Conservation (phyloP, 345 rosid genomes). For the Pugionium cornutum region DNA sequence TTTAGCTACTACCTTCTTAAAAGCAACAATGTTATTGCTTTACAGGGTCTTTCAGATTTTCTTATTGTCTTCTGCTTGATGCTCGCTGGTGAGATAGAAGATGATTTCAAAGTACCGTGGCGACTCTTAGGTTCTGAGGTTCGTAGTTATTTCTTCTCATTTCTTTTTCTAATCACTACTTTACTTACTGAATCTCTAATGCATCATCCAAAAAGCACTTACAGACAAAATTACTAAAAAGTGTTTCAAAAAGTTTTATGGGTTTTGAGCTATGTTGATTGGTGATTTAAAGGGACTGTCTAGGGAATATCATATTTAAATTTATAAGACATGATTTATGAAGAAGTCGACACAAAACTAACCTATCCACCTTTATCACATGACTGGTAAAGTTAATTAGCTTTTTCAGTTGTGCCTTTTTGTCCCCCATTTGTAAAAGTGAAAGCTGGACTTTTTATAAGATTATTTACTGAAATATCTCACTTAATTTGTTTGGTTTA, state of each 20-base stretch:
- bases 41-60: conserved; percentile 37
- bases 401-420: conserved; percentile 33
- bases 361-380: conserved; percentile 36
- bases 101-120: conserved; percentile 18
- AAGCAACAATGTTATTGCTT: conserved; percentile 37
- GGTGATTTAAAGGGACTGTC: conserved; percentile 22
- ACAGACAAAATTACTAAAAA: conserved; percentile 18
- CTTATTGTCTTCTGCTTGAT: conserved; percentile 34
- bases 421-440: conserved; percentile 38
- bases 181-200: background rate
- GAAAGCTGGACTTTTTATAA: conserved; percentile 31
- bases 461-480: conserved; percentile 21
- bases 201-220: conserved; percentile 7
- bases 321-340: conserved; percentile 22
- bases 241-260: conserved; percentile 19
- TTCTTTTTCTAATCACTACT: conserved; percentile 17
- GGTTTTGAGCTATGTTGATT: conserved; percentile 23
- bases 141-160: conserved; percentile 12
- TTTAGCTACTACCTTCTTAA: conserved; percentile 38
- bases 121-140: conserved; percentile 27
- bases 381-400: conserved; percentile 34
- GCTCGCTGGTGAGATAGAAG: conserved; percentile 31
- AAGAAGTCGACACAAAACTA: conserved; percentile 29
- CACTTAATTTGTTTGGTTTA: conserved; percentile 16
- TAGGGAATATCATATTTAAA: conserved; percentile 31